Evolutionary conservation across 331 rosid species (phyloP), one percentile per base, ranked within the genome.

Genomic region (Pyrus hybrid): DNA sequence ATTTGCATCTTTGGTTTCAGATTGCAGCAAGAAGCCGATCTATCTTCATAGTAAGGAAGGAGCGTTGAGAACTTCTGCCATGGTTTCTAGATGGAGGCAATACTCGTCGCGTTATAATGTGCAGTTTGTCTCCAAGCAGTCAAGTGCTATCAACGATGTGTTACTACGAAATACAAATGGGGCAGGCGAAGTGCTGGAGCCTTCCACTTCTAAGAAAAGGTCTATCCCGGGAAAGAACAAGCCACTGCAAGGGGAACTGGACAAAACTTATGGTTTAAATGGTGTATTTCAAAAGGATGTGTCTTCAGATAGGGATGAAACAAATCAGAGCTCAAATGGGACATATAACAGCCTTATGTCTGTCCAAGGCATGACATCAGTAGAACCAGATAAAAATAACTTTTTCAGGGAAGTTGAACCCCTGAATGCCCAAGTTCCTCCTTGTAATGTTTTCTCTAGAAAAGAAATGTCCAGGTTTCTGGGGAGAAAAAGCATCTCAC

Each of bases 11-110:
- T 88, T 89, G 85, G 96, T 88, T 83, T 86, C 97, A 37, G 93
- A 92, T 84, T 8, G 61, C 79, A 85, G 90, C 85, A 95, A 87
- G 83, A 80, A 83, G 74, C 96, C 92, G 6, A 84, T 95, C 67
- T 95, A 89, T 90, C 91, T 95, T 81, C 97, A 95, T 74, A 88
- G 97, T 83, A 88, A 85, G 81, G 99, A 95, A 87, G 99, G 99
- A 77, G 78, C 84, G 54, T 60, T 84, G 93, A 92, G 99, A 87
- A 84, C 97, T 37, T 92, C 93, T 70, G 92, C 97, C 74, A 90
- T 95, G 99, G 82, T 95, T 75, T 92, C 99, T 69, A 86, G 97
- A 79, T 95, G 97, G 99, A 90, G 88, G 85, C 92, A 90, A 71
- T 86, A 85, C 83, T 81, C 78, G 80, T 71, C 80, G 79, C 96